Evolutionary conservation across 2,329 filamentous ascomycete species (phyloP).

Genomic region (Fusarium irregulare): DNA sequence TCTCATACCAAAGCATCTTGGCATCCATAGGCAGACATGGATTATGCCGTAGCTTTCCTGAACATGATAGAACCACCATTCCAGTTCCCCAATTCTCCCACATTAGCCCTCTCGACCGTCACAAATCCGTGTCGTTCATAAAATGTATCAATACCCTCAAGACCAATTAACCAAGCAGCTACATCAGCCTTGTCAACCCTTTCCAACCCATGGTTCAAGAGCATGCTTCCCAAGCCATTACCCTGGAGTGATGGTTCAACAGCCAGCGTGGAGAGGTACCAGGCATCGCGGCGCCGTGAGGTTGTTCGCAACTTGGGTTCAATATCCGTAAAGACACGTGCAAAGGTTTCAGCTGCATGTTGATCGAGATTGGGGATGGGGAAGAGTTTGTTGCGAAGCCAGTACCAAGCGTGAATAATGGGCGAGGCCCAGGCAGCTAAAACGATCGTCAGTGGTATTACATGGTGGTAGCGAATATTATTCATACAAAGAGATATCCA

Average conservation of each 20-base stretch:
- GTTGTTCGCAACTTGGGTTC: not conserved
- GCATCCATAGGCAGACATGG: not conserved
- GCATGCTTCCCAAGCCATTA: not conserved
- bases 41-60: not conserved
- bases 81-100: not conserved
- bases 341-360: not conserved
- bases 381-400: not conserved
- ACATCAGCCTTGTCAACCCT: not conserved
- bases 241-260: not conserved
- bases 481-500: not conserved
- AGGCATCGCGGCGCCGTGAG: not conserved
- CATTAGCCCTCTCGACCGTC: not conserved
- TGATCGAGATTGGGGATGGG: not conserved
- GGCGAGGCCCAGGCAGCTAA: not conserved
- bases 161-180: not conserved
- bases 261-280: not conserved
- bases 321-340: not conserved
- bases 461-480: not conserved
- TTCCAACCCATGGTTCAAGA: not conserved
- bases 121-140: not conserved
- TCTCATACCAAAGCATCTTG: too few relatives aligned
- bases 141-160: not conserved
- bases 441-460: not conserved
- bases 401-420: not conserved
- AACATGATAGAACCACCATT: not conserved